Conservation (phyloP, 208 protist genomes). For the Trypanosoma rangeli region DNA sequence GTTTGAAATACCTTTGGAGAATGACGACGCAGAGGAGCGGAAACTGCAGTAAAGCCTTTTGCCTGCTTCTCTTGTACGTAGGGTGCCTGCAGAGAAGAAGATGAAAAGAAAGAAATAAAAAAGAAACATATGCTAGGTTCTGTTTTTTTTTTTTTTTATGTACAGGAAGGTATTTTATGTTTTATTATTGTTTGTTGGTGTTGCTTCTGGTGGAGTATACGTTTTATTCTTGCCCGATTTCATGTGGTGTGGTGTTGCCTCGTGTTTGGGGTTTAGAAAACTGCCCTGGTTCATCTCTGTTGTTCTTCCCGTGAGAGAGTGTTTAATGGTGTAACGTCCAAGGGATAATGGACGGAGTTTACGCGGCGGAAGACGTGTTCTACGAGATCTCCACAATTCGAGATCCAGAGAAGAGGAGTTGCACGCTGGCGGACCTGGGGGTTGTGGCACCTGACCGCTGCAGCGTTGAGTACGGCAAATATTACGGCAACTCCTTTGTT, state of each 20-base stretch:
- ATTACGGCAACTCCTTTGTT: background rate
- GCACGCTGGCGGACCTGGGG: conserved; percentile 28
- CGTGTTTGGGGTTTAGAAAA: background rate
- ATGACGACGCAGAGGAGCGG: background rate
- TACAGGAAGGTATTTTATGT: too few species aligned
- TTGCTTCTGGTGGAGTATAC: background rate
- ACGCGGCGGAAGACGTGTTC: conserved; percentile 33
- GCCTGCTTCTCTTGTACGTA: background rate
- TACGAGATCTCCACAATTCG: conserved; percentile 29
- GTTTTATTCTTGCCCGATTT: conserved; percentile 10
- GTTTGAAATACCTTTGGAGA: conserved; percentile 47
- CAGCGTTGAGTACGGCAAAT: conserved; percentile 14
- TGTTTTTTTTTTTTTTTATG: too few species aligned
- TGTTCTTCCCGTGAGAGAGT: background rate
- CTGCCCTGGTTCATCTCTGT: conserved; percentile 1
- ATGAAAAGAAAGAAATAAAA: too few species aligned
- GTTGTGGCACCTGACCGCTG: conserved; percentile 28
- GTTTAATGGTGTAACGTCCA: background rate
- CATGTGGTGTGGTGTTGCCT: background rate
- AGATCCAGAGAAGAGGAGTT: conserved; percentile 26
- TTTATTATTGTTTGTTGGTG: conserved; percentile 10
- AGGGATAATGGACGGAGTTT: conserved; percentile 9
- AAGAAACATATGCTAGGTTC: background rate
- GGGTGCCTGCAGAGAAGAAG: too few species aligned
- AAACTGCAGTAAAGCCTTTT: background rate